Base-by-base conservation (phyloP, 345 rosid species). In the Camelina sativa region DNA sequence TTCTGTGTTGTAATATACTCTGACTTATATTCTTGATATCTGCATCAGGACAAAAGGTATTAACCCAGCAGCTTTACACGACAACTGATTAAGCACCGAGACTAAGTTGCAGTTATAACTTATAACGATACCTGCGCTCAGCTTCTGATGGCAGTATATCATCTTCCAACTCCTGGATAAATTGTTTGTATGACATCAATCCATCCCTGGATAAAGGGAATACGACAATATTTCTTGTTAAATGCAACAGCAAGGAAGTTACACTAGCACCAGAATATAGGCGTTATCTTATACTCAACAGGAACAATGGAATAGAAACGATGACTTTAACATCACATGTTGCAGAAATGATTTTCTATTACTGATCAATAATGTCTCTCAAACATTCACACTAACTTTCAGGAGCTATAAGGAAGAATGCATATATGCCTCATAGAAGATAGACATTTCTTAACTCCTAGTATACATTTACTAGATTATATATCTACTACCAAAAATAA, bases 101-200 rank as follows among this genome's bases (percentile, higher is more conserved):
- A 69, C 46, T 25, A 63, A 55, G 22, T 38, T 69, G 37, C 53
- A 20, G 5, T 19, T 73, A 62, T 25, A 62, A 37, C 51, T 19
- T 73, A 62, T 25, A 62, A 37, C 51, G 3, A 34, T 75, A 92
- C 99, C 99, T 92, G 85, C 87, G 90, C 69, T 95, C 99, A 75
- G 98, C 99, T 87, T 95, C 99, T 41, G 97, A 75, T 25, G 99
- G 99, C 65, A 92, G 73, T 71, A 92, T 82, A 81, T 95, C 98
- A 85, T 95, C 99, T 86, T 95, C 99, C 82, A 95, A 90, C 87
- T 91, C 97, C 84, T 89, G 98, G 76, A 95, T 95, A 78, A 95
- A 95, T 76, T 92, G 99, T 89, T 95, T 95, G 90, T 96, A 96
- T 12, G 97, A 89, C 99, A 96, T 91, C 86, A 96, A 82, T 79